A percentile compares a stretch with the other conserved stretches of the same genome.
Evolutionary conservation across 257 asterid species (phyloP).

Genomic region (Petunia axillaris): DNA sequence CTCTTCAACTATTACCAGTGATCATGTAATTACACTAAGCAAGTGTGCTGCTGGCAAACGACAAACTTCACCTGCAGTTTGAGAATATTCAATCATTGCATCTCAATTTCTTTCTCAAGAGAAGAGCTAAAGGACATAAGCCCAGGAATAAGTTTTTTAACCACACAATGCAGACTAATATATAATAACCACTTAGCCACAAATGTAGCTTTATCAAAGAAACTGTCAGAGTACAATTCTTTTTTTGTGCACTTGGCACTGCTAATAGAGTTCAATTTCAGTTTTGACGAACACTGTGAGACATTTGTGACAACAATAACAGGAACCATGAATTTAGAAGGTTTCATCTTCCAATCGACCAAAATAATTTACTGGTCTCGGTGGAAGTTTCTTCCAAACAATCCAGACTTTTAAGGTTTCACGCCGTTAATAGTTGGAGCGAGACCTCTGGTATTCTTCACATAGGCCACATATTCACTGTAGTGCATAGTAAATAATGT

Average conservation of each 20-base stretch:
- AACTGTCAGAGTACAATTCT: background rate
- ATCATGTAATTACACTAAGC: background rate
- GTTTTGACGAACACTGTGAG: conserved; percentile 26
- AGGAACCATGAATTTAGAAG: conserved; percentile 21
- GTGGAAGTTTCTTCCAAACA: conserved; percentile 30
- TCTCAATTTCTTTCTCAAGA: background rate
- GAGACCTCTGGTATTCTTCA: conserved; percentile 76
- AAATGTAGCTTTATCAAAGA: background rate
- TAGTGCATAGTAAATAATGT: conserved; percentile 79
- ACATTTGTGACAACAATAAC: conserved; percentile 25
- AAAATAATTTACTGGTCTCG: conserved; percentile 34
- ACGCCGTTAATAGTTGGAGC: conserved; percentile 72
- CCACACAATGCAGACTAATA: background rate
- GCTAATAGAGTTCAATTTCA: conserved; percentile 4
- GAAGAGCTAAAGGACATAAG: background rate
- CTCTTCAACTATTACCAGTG: background rate
- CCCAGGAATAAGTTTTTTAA: background rate
- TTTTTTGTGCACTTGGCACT: conserved; percentile 18
- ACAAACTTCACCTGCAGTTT: background rate
- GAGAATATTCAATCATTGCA: background rate
- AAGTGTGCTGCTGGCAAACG: background rate
- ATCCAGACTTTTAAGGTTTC: conserved; percentile 50
- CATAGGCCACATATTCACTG: conserved; percentile 71
- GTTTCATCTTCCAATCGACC: conserved; percentile 34
- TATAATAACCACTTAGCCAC: background rate